Percentiles rank a stretch among this genome's conserved stretches.
Evolutionary conservation across 768 basidiomycete genomes (phyloP).

Genomic region (Lactarius hatsudake): DNA sequence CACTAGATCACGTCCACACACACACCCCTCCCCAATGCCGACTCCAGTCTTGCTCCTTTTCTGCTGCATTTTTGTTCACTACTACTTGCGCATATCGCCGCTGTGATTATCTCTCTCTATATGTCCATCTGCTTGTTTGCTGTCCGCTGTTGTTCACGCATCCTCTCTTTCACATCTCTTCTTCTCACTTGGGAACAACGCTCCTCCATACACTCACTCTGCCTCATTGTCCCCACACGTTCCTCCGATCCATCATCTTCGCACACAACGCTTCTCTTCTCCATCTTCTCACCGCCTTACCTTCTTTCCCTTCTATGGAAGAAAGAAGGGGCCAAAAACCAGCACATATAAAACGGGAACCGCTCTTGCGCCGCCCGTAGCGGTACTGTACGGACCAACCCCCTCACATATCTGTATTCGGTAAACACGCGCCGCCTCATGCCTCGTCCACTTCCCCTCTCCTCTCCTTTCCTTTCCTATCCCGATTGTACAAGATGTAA

Average conservation of each 20-base stretch:
- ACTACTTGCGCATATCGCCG: slow-evolving; percentile 9
- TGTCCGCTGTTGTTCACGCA: slow-evolving; percentile 6
- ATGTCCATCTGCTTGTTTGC: not conserved
- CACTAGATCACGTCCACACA: slow-evolving; percentile 6
- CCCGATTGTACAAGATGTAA: not conserved
- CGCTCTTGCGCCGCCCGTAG: slow-evolving; percentile 14
- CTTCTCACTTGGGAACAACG: slow-evolving; percentile 1
- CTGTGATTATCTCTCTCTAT: not conserved
- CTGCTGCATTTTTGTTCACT: not conserved
- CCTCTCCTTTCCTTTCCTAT: not conserved
- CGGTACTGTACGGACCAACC: slow-evolving; percentile 8
- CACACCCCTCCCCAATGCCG: not conserved
- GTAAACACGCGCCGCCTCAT: not conserved
- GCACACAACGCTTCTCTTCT: not conserved
- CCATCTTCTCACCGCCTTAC: not conserved
- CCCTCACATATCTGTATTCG: not conserved
- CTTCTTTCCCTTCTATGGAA: not conserved
- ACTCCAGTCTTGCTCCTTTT: not conserved
- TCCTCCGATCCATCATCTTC: slow-evolving; percentile 12
- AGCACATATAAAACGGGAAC: slow-evolving; percentile 3
- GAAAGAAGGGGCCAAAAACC: not conserved
- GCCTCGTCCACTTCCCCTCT: not conserved
- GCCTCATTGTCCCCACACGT: slow-evolving; percentile 13
- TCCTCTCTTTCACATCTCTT: not conserved
- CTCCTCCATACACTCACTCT: not conserved